A percentile compares a stretch with the other conserved stretches of the same genome.
phyloP scores from a whole-genome alignment of 495 filamentous ascomycete species.

The Penicillium fimorum region DNA sequence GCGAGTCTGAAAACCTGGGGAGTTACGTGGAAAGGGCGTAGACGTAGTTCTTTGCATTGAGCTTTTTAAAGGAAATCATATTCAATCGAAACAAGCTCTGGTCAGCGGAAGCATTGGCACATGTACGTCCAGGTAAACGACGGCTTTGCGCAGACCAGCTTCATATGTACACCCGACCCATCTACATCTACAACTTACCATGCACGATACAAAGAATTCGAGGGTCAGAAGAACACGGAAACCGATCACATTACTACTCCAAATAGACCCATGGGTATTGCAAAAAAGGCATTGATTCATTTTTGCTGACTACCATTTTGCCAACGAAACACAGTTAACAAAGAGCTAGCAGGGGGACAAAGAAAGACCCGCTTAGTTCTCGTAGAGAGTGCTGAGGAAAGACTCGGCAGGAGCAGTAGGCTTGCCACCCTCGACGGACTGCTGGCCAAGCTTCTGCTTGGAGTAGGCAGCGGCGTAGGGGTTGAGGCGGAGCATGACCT shows the following conservation, averaged over 20 bases:
- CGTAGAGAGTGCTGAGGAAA: conserved; percentile 53
- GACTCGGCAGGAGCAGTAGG: conserved; percentile 47
- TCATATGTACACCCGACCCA: background rate
- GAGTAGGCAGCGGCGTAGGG: conserved; percentile 87
- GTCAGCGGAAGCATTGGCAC: background rate
- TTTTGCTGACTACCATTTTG: conserved; percentile 36
- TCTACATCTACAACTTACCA: conserved; percentile 15
- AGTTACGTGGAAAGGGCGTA: background rate
- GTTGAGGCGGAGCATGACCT: conserved; percentile 94
- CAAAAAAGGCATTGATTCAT: conserved; percentile 38
- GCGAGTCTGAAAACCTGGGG: background rate
- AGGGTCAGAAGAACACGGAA: conserved; percentile 21
- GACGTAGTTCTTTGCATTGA: background rate
- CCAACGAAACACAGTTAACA: conserved; percentile 22
- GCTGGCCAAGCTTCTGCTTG: conserved; percentile 75
- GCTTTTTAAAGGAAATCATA: background rate
- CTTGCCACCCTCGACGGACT: conserved; percentile 55
- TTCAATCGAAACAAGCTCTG: background rate
- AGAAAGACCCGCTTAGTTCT: conserved; percentile 45
- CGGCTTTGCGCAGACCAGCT: background rate
- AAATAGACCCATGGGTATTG: conserved; percentile 31
- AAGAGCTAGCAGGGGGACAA: conserved; percentile 18
- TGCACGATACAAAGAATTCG: conserved; percentile 6
- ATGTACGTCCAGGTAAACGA: background rate
- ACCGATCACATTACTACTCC: conserved; percentile 38